Evolutionary conservation across 257 asterid species (phyloP).

Genomic region (Nicotiana undulata): DNA sequence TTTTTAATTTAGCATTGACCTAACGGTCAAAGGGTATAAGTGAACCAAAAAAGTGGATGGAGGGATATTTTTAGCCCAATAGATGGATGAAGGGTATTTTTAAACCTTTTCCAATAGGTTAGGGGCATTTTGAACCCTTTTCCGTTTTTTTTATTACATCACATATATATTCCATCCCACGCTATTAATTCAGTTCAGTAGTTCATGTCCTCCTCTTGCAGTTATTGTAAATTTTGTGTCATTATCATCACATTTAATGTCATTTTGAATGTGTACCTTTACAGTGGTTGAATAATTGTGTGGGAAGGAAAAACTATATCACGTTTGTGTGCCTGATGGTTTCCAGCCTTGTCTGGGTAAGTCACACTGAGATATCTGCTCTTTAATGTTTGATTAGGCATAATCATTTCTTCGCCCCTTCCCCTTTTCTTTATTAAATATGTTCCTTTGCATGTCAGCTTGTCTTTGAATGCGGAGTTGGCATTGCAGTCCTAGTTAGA

Average conservation of each 20-base stretch:
- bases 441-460: conserved; percentile 48
- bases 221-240: not conserved
- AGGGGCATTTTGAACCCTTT: no score
- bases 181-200: not conserved
- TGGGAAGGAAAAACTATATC: conserved; percentile 82
- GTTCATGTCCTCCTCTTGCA: not conserved
- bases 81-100: no score
- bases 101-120: no score
- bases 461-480: conserved; percentile 76
- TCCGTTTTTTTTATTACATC: not conserved
- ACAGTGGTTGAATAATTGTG: conserved; percentile 97
- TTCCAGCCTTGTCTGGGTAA: conserved; percentile 88
- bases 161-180: not conserved
- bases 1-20: no score
- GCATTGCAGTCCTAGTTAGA: conserved; percentile 84
- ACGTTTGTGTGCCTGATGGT: conserved; percentile 87
- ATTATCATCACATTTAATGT: conserved; percentile 1
- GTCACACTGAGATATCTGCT: conserved; percentile 2
- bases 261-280: conserved; percentile 13
- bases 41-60: no score
- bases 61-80: no score
- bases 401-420: not conserved
- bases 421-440: conserved; percentile 6
- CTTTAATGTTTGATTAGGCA: not conserved
- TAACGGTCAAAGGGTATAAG: no score